Evolutionary conservation across 805 yeast genomes (phyloP), one percentile per base, ranked within the genome.

Genomic region (Wickerhamomyces canadensis): DNA sequence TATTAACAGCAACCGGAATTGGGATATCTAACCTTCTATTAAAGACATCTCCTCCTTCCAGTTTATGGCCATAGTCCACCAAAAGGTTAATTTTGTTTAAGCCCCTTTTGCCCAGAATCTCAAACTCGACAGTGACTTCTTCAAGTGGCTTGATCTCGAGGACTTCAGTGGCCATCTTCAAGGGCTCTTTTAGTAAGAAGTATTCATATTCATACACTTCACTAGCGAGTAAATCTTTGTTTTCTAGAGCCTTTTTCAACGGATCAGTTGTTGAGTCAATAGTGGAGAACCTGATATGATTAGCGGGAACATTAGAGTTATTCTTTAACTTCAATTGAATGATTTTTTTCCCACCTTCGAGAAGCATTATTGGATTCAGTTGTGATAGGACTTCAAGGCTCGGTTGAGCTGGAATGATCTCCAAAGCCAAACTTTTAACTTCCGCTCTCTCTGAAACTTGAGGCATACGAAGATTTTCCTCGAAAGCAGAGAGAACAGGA

Each of bases 171-270:
- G 51, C 34, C 26, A 83, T 71, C 19, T 58, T 57, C 42, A 84
- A 66, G 0, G 91, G 80, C 30, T 71, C 72, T 39, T 75, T 72
- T 30, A 79, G 55, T 34, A 86, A 50, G 47, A 72, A 74, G 64
- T 80, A 81, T 52, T 86, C 96, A 38, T 80, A 66, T 53, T 86
- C 95, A 55, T 84, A 77, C 4, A 78, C 61, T 35, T 85, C 95
- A 36, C 74, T 68, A 0, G 79, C 72, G 0, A 80, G 71, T 6
- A 78, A 51, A 3, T 61, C 58, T 29, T 59, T 70, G 23, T 65
- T 64, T 31, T 65, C 69, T 24, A 84, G 58, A 11, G 77, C 74
- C n/a, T 70, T 64, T 41, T 69, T 74, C 36, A 84, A 57, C 0
- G 81, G 74, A 23, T 78, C 88, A 6, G 74, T 70, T 0, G 93